Evolutionary conservation across 768 basidiomycete species (phyloP), one percentile per base, ranked within the genome.

Genomic region (Obba rivulosa): DNA sequence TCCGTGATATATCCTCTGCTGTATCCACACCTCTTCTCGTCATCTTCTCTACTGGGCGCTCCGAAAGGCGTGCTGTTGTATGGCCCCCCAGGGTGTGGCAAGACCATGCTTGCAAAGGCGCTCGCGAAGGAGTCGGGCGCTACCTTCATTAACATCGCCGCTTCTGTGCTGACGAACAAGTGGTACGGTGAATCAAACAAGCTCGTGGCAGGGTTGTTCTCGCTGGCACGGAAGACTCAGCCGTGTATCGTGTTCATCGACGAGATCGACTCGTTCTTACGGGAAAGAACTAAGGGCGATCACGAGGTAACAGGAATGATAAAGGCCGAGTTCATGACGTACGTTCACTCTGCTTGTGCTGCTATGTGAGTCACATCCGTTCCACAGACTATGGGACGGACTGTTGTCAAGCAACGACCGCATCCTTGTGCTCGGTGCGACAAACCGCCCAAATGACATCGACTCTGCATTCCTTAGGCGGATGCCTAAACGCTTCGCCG

Each of bases 251-350:
- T 99, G 56, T 99, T 99, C 67, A 96, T 98, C 60, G 95, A 99
- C 63, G 96, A 98, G 68, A 97, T 99, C 56, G 95, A 99, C 60
- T 91, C 89, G 1, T 92, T 99, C 66, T 69, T 99, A 64, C 75
- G 94, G 46, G 90, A 95, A 63, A 75, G 96, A 52, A 82, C 83
- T 22, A 79, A 81, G 48, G 84, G 85, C 9, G 95, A 98, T 60
- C 96, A 99, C 63, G 96, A 99, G 60, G 95, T 92, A 44, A 98
- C 93, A 31, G 93, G 86, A 4, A 97, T 97, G 92, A 94, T 97
- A 80, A 96, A 97, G 66, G 93, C 93, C 0, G 89, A 92, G 61
- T 91, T 91, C 58, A 91, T 92, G 88, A 91, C 87, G 87, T 89
- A 62, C 50, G 85, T 71, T 9, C 21, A 23, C n/a, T 9, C 21